phyloP scores from a whole-genome alignment of 108 stramenopile genomes.

The Cyclostephanos invisitatus region DNA sequence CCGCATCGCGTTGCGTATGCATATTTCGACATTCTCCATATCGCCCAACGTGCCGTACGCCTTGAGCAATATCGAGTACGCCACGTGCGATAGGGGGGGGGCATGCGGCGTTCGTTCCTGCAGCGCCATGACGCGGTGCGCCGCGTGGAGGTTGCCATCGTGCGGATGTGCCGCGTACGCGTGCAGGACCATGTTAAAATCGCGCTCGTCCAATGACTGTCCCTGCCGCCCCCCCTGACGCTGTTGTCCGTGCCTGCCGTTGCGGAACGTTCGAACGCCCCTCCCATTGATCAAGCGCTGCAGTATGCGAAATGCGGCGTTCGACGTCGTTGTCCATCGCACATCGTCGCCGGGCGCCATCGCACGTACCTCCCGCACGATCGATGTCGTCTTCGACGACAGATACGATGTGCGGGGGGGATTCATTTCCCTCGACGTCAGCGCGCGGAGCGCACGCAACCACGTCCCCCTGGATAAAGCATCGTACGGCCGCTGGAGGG shows the following conservation, averaged over 20 bases:
- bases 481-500: conserved; percentile 53
- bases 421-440: conserved; percentile 43
- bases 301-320: conserved; percentile 69
- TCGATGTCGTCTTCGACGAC: conserved; percentile 7
- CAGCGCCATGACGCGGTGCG: conserved; percentile 71
- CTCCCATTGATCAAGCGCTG: conserved; percentile 69
- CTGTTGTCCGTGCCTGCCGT: not conserved
- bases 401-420: conserved; percentile 17
- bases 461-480: conserved; percentile 52
- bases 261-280: conserved; percentile 50
- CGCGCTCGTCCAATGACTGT: conserved; percentile 57
- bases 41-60: conserved; percentile 72
- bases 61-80: conserved; percentile 79
- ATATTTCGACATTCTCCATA: conserved; percentile 60
- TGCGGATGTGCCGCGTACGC: conserved; percentile 46
- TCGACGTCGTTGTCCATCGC: conserved; percentile 32
- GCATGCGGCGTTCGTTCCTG: conserved; percentile 66
- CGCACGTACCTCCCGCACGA: not conserved
- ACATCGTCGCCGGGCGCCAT: not conserved
- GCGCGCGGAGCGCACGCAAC: conserved; percentile 56
- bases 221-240: not conserved
- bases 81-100: conserved; percentile 68
- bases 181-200: conserved; percentile 80
- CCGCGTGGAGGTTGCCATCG: conserved; percentile 61
- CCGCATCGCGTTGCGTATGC: conserved; percentile 53